phyloP scores from a whole-genome alignment of 441 rosid genomes.

The Capsella rubella region DNA sequence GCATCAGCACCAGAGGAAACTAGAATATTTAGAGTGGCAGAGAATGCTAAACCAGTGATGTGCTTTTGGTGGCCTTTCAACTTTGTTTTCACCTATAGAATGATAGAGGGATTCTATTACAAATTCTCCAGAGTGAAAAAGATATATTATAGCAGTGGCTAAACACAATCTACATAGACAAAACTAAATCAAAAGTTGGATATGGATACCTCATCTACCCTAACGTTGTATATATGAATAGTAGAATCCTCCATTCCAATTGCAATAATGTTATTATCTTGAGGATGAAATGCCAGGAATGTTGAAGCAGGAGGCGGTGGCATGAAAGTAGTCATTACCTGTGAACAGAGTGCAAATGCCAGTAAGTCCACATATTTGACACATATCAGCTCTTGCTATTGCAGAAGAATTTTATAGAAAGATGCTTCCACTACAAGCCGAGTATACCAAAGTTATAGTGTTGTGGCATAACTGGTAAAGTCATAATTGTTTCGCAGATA shows the following conservation, averaged over 20 bases:
- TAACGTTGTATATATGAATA: slow-evolving; percentile 80
- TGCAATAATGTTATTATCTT: slow-evolving; percentile 86
- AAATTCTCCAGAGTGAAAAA: slow-evolving; percentile 3
- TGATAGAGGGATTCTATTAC: slow-evolving; percentile 18
- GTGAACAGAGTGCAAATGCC: slow-evolving; percentile 22
- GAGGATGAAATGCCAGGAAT: slow-evolving; percentile 87
- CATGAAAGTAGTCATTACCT: slow-evolving; percentile 92
- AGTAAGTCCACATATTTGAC: slow-evolving; percentile 10
- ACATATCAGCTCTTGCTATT: slow-evolving; percentile 1
- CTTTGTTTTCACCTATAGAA: slow-evolving; percentile 69
- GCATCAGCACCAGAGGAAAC: slow-evolving; percentile 91
- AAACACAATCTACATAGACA: slow-evolving; percentile 2
- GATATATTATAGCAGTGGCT: slow-evolving; percentile 7
- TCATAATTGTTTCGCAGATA: slow-evolving; percentile 3
- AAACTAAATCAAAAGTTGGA: slow-evolving; percentile 8
- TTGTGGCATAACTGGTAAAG: slow-evolving; percentile 11
- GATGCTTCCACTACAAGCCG: background rate
- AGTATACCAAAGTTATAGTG: slow-evolving; percentile 8
- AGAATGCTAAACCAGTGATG: slow-evolving; percentile 83
- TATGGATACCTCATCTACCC: slow-evolving; percentile 68
- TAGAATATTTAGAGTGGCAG: slow-evolving; percentile 60
- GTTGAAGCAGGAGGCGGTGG: slow-evolving; percentile 87
- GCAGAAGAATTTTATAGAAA: background rate
- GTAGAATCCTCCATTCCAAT: slow-evolving; percentile 91
- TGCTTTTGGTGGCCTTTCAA: slow-evolving; percentile 83